Evolutionary conservation across 441 rosid species (phyloP).

Genomic region (Viola pubescens): DNA sequence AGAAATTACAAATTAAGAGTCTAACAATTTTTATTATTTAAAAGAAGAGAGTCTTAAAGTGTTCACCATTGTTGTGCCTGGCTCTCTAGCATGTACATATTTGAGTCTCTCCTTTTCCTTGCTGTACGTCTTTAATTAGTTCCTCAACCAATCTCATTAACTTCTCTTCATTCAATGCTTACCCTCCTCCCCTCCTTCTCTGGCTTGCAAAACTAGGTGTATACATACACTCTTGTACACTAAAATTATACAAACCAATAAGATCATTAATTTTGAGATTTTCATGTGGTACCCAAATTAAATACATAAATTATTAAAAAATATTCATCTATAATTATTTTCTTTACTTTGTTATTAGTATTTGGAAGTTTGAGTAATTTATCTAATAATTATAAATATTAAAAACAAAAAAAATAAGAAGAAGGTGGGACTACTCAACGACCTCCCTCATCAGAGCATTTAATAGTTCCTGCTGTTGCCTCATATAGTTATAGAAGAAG

Average conservation of each 20-base stretch:
- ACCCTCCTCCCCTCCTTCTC: conserved; percentile 27
- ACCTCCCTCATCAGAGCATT: conserved; percentile 43
- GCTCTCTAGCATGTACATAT: not conserved
- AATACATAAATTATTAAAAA: too few relatives aligned
- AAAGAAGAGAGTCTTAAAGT: too few relatives aligned
- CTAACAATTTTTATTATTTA: too few relatives aligned
- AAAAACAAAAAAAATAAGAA: not conserved
- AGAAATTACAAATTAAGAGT: too few relatives aligned
- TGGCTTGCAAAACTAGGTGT: conserved; percentile 46
- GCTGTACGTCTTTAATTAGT: conserved; percentile 14
- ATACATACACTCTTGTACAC: not conserved
- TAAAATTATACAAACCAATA: too few relatives aligned
- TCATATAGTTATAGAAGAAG: conserved; percentile 15
- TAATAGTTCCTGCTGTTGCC: conserved; percentile 28
- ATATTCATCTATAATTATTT: too few relatives aligned
- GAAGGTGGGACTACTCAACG: conserved; percentile 30
- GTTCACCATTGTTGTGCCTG: too few relatives aligned
- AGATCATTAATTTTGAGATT: not conserved
- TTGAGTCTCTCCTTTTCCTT: not conserved
- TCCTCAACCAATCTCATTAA: conserved; percentile 81
- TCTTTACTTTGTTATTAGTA: too few relatives aligned
- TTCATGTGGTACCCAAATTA: too few relatives aligned
- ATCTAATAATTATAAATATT: too few relatives aligned
- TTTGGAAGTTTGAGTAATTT: not conserved
- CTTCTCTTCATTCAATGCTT: conserved; percentile 43